phyloP scores from a whole-genome alignment of 768 basidiomycete genomes.

The Trametes cubensis region DNA sequence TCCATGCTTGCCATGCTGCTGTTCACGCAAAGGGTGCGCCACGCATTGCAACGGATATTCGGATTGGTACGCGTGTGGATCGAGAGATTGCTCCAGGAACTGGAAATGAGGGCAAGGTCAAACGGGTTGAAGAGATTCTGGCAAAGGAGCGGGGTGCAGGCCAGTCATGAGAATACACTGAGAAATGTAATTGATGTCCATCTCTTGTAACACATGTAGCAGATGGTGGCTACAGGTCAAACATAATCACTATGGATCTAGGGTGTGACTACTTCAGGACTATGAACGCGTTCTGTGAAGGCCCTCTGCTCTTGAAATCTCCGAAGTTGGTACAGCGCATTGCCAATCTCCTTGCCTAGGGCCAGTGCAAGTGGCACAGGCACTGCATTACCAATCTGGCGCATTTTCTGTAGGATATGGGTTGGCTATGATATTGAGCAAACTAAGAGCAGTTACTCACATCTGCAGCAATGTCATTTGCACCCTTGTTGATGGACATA shows the following conservation, averaged over 20 bases:
- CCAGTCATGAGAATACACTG: background rate
- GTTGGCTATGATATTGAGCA: conserved; percentile 3
- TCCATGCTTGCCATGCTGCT: conserved; percentile 88
- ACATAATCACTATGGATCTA: background rate
- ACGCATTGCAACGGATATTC: conserved; percentile 88
- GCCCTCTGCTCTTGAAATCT: conserved; percentile 39
- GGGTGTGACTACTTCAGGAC: conserved; percentile 18
- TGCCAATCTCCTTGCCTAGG: conserved; percentile 51
- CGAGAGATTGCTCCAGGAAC: conserved; percentile 60
- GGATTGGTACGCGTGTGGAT: conserved; percentile 89
- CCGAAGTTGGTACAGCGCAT: conserved; percentile 52
- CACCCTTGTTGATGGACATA: conserved; percentile 45
- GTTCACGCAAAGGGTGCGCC: conserved; percentile 77
- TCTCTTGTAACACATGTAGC: background rate
- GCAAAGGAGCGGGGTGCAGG: conserved; percentile 34
- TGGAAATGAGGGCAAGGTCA: conserved; percentile 81
- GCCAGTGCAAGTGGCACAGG: conserved; percentile 70
- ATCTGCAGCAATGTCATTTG: conserved; percentile 46
- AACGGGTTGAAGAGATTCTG: conserved; percentile 80
- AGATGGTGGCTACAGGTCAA: background rate
- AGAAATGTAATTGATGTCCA: background rate
- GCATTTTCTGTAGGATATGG: conserved; percentile 54
- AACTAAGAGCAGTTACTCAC: conserved; percentile 43
- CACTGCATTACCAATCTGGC: conserved; percentile 82
- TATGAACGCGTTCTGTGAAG: background rate